Conservation (phyloP, 805 yeast species). For the Lipomyces sp. region DNA sequence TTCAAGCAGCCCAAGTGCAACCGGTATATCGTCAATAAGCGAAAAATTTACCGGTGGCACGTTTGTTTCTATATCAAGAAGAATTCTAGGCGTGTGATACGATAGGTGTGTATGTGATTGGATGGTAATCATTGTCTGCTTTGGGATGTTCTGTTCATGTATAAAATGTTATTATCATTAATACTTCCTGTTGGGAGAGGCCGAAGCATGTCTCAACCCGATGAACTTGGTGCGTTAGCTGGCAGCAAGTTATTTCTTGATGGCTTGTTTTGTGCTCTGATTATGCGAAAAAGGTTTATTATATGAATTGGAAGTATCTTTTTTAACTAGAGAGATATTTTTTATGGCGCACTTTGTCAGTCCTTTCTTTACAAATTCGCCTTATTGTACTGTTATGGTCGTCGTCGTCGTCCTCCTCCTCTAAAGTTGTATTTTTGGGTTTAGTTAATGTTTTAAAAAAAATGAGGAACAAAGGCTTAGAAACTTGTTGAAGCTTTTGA, state of each 20-base stretch:
- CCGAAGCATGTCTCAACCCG: not conserved
- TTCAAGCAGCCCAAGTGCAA: constrained; percentile 23
- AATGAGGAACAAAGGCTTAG: not conserved
- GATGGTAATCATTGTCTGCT: constrained; percentile 1
- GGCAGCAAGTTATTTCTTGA: not conserved
- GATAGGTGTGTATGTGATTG: not conserved
- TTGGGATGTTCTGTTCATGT: constrained; percentile 1
- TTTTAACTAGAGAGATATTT: constrained; percentile 1
- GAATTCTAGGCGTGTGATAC: not conserved
- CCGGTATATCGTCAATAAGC: constrained; percentile 1
- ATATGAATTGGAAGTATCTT: not conserved
- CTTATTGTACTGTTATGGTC: not conserved
- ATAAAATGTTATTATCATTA: not conserved
- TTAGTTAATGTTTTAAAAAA: not conserved
- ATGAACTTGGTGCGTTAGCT: not conserved
- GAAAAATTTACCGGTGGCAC: not conserved
- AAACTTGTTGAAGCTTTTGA: not conserved
- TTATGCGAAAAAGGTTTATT: not conserved
- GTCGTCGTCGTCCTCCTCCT: not conserved
- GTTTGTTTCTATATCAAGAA: not conserved
- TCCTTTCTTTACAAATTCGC: constrained; percentile 6
- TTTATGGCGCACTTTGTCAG: constrained; percentile 1
- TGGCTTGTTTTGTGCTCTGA: not conserved
- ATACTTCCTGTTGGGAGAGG: not conserved
- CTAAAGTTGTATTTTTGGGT: not conserved